These are phyloP conservation scores for Calonectria montana DNA, from an alignment of 2,329 filamentous ascomycete genomes.

Conservation along the genomic window DNA sequence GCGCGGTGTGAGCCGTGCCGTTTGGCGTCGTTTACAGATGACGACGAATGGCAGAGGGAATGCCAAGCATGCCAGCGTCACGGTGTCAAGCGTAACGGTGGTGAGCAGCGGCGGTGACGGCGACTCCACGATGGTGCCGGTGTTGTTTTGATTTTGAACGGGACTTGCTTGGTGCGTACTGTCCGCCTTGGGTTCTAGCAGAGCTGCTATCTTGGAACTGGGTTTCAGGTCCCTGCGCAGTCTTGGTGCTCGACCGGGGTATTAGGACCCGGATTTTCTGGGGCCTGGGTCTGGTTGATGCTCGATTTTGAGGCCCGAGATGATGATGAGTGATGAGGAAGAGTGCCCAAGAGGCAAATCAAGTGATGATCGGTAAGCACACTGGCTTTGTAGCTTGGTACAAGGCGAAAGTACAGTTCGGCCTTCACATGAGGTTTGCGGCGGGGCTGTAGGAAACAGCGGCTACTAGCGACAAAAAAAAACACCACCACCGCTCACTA, in stretches of 20 bases:
- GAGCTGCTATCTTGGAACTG: neutral
- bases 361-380: neutral
- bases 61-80: conserved; percentile 44
- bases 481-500: neutral
- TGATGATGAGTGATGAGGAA: neutral
- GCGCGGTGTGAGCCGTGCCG: conserved; percentile 26
- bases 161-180: neutral
- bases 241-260: conserved; percentile 9
- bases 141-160: conserved; percentile 14
- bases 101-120: conserved; percentile 8
- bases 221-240: conserved; percentile 15
- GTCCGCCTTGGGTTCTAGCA: neutral
- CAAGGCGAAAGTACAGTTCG: neutral
- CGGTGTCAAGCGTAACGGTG: conserved; percentile 27
- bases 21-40: conserved; percentile 8
- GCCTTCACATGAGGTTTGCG: neutral
- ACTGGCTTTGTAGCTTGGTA: neutral
- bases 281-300: neutral
- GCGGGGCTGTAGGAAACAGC: conserved; percentile 1
- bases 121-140: conserved; percentile 10
- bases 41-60: conserved; percentile 37
- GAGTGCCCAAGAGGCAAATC: neutral
- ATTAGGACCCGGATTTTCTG: neutral
- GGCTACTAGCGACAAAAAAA: conserved; percentile 5
- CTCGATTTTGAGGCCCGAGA: neutral